Evolutionary conservation across 1,139 yeast genomes (phyloP).

Genomic region (Magnusiomyces suaveolens): DNA sequence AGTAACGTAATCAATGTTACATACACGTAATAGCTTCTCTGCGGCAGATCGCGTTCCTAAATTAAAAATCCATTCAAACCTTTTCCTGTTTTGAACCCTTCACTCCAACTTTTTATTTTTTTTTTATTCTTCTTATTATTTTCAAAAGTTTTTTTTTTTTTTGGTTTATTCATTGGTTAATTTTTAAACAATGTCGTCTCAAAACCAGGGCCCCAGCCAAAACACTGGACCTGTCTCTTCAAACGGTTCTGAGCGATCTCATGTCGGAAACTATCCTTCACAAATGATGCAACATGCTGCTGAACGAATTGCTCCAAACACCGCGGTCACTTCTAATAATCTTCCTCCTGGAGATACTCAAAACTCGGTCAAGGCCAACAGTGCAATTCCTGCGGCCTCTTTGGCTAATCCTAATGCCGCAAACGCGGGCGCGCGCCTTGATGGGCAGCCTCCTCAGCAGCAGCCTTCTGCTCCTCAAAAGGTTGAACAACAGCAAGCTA

Average conservation of each 20-base stretch:
- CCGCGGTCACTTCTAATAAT: conserved; percentile 23
- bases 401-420: conserved; percentile 21
- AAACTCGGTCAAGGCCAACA: conserved; percentile 22
- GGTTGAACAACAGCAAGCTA: conserved; percentile 4
- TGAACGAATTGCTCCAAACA: conserved; percentile 14
- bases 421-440: conserved; percentile 18
- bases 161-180: background rate
- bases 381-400: conserved; percentile 26
- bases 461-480: conserved; percentile 8
- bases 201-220: conserved; percentile 1
- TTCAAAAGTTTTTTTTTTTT: background rate
- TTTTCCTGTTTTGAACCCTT: too few species aligned
- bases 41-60: too few species aligned
- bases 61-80: too few species aligned
- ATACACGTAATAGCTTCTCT: too few species aligned
- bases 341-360: conserved; percentile 22
- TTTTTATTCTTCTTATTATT: background rate
- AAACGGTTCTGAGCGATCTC: conserved; percentile 3
- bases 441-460: conserved; percentile 14
- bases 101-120: background rate
- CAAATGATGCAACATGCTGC: conserved; percentile 7
- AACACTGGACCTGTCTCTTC: background rate
- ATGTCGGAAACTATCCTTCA: background rate
- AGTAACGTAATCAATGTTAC: too few species aligned
- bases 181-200: conserved; percentile 7